These are phyloP conservation scores for Zalerion maritima DNA, from an alignment of 495 filamentous ascomycete genomes.

Conservation along the genomic window DNA sequence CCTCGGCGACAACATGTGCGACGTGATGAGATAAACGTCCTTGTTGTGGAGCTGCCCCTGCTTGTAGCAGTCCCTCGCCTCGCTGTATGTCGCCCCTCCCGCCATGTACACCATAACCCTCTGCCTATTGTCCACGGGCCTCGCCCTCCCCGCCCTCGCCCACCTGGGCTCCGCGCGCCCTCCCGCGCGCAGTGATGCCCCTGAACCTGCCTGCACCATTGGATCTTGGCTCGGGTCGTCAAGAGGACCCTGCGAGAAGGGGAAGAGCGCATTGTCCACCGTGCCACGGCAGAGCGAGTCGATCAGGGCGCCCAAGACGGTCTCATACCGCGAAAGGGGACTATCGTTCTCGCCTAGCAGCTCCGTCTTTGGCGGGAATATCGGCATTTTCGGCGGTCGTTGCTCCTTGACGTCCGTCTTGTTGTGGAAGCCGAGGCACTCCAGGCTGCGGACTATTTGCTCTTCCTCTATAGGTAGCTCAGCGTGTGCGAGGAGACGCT, in stretches of 20 bases:
- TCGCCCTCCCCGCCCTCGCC: conserved; percentile 67
- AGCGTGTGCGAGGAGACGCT: conserved; percentile 73
- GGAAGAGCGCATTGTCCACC: conserved; percentile 61
- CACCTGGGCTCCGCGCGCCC: conserved; percentile 88
- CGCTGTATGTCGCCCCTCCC: conserved; percentile 85
- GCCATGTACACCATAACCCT: conserved; percentile 92
- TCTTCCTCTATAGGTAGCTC: conserved; percentile 58
- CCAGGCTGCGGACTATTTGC: conserved; percentile 60
- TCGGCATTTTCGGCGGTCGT: conserved; percentile 43
- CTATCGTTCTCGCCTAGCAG: conserved; percentile 39
- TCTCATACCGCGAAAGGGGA: conserved; percentile 51
- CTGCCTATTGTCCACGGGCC: conserved; percentile 68
- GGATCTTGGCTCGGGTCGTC: conserved; percentile 43
- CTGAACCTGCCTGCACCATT: conserved; percentile 40
- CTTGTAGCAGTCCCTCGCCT: conserved; percentile 82
- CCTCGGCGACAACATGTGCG: conserved; percentile 82
- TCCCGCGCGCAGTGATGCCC: conserved; percentile 71
- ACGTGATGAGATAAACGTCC: conserved; percentile 83
- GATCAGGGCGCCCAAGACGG: conserved; percentile 63
- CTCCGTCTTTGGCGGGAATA: conserved; percentile 50
- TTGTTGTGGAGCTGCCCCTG: conserved; percentile 50
- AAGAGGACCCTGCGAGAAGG: conserved; percentile 63
- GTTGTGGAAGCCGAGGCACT: conserved; percentile 64
- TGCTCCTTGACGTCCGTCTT: conserved; percentile 64
- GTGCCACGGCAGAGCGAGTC: conserved; percentile 52